Evolutionary conservation across 176 grass and related monocot species (phyloP).

Genomic region (Lolium perenne): DNA sequence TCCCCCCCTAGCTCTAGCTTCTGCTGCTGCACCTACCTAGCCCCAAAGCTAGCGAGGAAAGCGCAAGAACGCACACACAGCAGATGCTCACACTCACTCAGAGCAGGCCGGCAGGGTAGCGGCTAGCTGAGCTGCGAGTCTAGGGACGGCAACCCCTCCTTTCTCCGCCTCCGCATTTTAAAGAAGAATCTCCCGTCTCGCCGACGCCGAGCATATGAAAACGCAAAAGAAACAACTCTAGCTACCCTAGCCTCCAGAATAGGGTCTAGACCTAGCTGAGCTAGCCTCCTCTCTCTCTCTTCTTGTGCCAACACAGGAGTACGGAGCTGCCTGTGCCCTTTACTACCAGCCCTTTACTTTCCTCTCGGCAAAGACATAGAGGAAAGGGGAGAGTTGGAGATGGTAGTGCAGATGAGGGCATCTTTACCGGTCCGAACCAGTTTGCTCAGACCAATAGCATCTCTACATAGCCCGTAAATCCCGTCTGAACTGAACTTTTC

Average conservation of each 20-base stretch:
- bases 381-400: too few relatives aligned
- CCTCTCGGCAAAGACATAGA: neutral
- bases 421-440: too few relatives aligned
- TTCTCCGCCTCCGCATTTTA: constrained; percentile 33
- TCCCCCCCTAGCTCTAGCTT: neutral
- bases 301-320: neutral
- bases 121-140: neutral
- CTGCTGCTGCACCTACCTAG: neutral
- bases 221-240: neutral
- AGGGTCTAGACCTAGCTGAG: neutral
- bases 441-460: too few relatives aligned
- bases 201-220: constrained; percentile 16
- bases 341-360: constrained; percentile 8
- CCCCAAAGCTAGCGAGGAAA: constrained; percentile 2
- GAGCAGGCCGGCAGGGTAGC: neutral
- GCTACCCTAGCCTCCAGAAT: neutral
- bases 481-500: too few relatives aligned
- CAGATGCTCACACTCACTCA: constrained; percentile 28
- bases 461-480: too few relatives aligned
- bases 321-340: constrained; percentile 23
- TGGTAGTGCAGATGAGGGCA: too few relatives aligned
- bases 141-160: neutral
- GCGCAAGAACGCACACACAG: constrained; percentile 17
- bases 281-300: neutral
- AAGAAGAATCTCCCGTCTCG: constrained; percentile 36